Percentiles rank a stretch among this genome's conserved stretches.
Conservation (phyloP, 2,329 filamentous ascomycete genomes). For the Phaeosphaeriaceae sp. region DNA sequence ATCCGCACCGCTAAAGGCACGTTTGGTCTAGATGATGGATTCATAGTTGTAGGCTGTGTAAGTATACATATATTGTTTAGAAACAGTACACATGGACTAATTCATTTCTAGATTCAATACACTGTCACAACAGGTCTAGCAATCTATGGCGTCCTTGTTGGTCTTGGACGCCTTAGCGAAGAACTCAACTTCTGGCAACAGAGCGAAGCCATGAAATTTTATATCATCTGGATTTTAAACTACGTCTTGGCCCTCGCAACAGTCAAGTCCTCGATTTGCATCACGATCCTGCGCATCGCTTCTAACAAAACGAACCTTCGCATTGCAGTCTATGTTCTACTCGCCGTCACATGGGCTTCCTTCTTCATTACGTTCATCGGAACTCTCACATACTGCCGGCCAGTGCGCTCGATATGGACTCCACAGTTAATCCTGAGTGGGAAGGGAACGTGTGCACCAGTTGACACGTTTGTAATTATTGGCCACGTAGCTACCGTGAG, state of each 20-base stretch:
- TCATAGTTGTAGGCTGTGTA: constrained; percentile 23
- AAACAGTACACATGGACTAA: background rate
- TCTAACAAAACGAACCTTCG: constrained; percentile 23
- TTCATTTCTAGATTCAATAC: constrained; percentile 15
- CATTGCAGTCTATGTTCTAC: constrained; percentile 19
- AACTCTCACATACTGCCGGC: constrained; percentile 25
- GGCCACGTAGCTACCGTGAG: constrained; percentile 27
- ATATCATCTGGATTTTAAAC: constrained; percentile 33
- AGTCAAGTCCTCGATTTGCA: constrained; percentile 32
- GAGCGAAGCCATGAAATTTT: constrained; percentile 27
- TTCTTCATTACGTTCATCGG: constrained; percentile 31
- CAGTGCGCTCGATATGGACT: constrained; percentile 22
- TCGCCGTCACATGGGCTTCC: constrained; percentile 27
- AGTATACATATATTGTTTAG: background rate
- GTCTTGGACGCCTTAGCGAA: constrained; percentile 23
- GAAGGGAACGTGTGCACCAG: constrained; percentile 20
- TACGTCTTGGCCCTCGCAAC: constrained; percentile 30
- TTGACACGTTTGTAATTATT: constrained; percentile 27
- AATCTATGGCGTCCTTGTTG: constrained; percentile 22
- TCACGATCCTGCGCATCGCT: constrained; percentile 33
- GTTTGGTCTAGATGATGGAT: constrained; percentile 24
- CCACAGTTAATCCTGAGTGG: constrained; percentile 17
- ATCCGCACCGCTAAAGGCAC: constrained; percentile 21
- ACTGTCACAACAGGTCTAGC: constrained; percentile 17
- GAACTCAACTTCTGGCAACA: constrained; percentile 30